These are phyloP conservation scores for Pseudocercospora musae DNA, from an alignment of 2,329 filamentous ascomycete genomes.

Conservation along the genomic window DNA sequence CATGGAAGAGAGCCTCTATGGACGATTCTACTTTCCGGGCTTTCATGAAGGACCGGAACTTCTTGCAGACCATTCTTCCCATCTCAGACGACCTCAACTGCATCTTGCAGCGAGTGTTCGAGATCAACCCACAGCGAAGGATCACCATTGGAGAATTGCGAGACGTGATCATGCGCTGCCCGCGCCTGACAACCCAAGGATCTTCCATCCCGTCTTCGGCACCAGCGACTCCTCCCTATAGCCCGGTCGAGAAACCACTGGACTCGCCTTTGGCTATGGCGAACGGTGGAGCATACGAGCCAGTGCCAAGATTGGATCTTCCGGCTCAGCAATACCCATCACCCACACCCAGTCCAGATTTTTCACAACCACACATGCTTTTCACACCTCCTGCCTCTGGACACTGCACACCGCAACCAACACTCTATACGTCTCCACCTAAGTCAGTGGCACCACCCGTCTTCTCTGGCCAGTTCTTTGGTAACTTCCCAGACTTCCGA, in stretches of 20 bases:
- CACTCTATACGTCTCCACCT: conserved; percentile 25
- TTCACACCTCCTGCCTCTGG: conserved; percentile 28
- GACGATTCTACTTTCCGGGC: conserved; percentile 95
- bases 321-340: conserved; percentile 29
- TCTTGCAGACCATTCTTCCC: conserved; percentile 88
- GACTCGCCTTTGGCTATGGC: conserved; percentile 16
- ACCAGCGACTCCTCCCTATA: conserved; percentile 43
- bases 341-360: conserved; percentile 11
- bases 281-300: conserved; percentile 18
- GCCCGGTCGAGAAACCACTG: conserved; percentile 38
- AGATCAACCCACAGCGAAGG: conserved; percentile 75
- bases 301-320: conserved; percentile 30
- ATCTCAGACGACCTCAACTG: conserved; percentile 84
- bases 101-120: conserved; percentile 84
- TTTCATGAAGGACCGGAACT: conserved; percentile 78
- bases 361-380: conserved; percentile 10
- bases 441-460: conserved; percentile 22
- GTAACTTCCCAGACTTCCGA: conserved; percentile 20
- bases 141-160: conserved; percentile 79
- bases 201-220: conserved; percentile 44
- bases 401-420: conserved; percentile 29
- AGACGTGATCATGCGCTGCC: conserved; percentile 71
- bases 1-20: conserved; percentile 92
- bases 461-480: conserved; percentile 21
- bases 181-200: conserved; percentile 66